These are phyloP conservation scores for Podospora didyma DNA, from an alignment of 495 filamentous ascomycete species.

Conservation along the genomic window DNA sequence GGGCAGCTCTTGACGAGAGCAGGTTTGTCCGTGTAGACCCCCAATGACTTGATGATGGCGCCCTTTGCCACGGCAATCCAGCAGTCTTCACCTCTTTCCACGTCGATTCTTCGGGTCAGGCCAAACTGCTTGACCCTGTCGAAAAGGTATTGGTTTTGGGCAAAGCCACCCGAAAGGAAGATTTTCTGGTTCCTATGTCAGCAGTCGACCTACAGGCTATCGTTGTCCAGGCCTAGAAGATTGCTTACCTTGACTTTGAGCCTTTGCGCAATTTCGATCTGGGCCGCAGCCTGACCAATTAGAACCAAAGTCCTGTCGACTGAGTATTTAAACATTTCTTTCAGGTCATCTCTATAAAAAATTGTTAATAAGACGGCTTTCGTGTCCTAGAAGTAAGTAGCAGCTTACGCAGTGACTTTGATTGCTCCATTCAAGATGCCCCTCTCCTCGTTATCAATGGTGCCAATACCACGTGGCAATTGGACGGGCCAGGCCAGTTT, in stretches of 20 bases:
- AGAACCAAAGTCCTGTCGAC: slow-evolving; percentile 23
- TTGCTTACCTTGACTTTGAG: slow-evolving; percentile 15
- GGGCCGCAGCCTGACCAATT: slow-evolving; percentile 15
- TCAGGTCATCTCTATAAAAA: slow-evolving; percentile 14
- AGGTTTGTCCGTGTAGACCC: slow-evolving; percentile 21
- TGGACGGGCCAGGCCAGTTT: slow-evolving; percentile 13
- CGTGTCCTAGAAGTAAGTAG: too few relatives aligned
- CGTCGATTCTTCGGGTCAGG: slow-evolving; percentile 8
- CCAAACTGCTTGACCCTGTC: slow-evolving; percentile 16
- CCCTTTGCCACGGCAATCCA: slow-evolving; percentile 31
- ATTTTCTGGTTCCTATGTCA: slow-evolving; percentile 10
- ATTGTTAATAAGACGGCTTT: not conserved
- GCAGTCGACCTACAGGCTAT: not conserved
- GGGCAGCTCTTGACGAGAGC: slow-evolving; percentile 17
- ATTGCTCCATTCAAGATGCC: slow-evolving; percentile 17
- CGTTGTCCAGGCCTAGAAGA: not conserved
- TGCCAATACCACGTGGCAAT: slow-evolving; percentile 14
- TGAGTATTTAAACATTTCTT: slow-evolving; percentile 15
- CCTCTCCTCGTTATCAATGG: slow-evolving; percentile 2
- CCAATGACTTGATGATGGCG: slow-evolving; percentile 28
- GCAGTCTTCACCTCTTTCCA: slow-evolving; percentile 20
- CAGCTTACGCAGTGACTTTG: slow-evolving; percentile 14
- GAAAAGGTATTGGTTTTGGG: slow-evolving; percentile 18
- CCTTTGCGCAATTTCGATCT: slow-evolving; percentile 17
- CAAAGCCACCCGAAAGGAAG: slow-evolving; percentile 26